Percentiles rank a stretch among this genome's conserved stretches.
Conservation (phyloP, 805 yeast species). For the Kodamaea neixiangensis region DNA sequence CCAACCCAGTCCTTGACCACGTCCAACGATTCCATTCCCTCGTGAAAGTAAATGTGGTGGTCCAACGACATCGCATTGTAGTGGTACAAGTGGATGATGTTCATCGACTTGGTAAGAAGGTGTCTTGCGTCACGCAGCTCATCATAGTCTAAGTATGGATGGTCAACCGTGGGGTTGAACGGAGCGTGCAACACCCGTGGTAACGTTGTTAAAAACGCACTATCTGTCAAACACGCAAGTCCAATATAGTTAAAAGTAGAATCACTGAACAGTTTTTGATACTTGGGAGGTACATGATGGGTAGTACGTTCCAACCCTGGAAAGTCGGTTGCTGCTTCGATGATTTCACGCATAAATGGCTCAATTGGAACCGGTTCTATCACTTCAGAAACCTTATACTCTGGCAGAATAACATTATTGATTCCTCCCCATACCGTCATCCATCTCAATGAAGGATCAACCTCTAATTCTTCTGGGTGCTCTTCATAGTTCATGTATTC, state of each 20-base stretch:
- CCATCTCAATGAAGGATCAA: slow-evolving; percentile 40
- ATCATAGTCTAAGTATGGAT: slow-evolving; percentile 34
- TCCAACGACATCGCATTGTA: slow-evolving; percentile 48
- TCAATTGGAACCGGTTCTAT: slow-evolving; percentile 1
- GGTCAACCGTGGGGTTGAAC: slow-evolving; percentile 42
- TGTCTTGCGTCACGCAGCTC: slow-evolving; percentile 31
- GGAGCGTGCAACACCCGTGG: slow-evolving; percentile 43
- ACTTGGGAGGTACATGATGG: slow-evolving; percentile 16
- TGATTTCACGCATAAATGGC: slow-evolving; percentile 6
- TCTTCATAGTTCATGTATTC: slow-evolving; percentile 35
- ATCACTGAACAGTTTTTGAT: slow-evolving; percentile 23
- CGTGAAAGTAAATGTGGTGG: slow-evolving; percentile 46
- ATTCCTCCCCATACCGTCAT: slow-evolving; percentile 42
- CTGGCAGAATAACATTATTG: slow-evolving; percentile 19
- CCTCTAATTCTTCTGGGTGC: slow-evolving; percentile 35
- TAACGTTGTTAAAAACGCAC: slow-evolving; percentile 42
- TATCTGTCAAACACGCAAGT: slow-evolving; percentile 39
- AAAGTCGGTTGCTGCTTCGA: background rate
- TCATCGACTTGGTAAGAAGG: slow-evolving; percentile 31
- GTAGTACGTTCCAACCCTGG: slow-evolving; percentile 1
- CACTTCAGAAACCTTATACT: slow-evolving; percentile 6
- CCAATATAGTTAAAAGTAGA: slow-evolving; percentile 36
- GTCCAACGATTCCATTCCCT: slow-evolving; percentile 27
- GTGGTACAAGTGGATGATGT: slow-evolving; percentile 39
- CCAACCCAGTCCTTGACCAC: slow-evolving; percentile 39